Base-by-base conservation (phyloP, 768 basidiomycete genomes). In the Mycena leptocephala region DNA sequence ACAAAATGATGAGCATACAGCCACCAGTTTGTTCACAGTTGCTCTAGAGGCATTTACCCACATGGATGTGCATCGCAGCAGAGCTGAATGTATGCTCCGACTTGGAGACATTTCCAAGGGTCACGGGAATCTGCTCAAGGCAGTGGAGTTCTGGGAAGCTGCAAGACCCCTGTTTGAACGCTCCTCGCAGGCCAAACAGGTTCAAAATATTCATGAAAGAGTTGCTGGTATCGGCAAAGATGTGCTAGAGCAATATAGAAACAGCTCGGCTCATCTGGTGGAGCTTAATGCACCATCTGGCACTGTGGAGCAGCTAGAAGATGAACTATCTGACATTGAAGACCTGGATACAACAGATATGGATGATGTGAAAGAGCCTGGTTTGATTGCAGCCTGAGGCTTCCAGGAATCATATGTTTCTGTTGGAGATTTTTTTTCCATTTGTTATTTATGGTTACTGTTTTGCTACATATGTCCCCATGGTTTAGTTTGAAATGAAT, bases 61-160 rank as follows among this genome's bases (percentile, higher is more conserved):
- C 7, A 56, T 69, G 67, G 67, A 69, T 69, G 53, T 69, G 20
- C 67, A 69, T 30, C 53, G 16, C 5, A 56, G 67, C 20, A 39
- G 28, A 41, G 67, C 13, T 11, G 65, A 69, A 16, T 39, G 53
- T 13, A 69, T 56, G 53, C 35, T 28, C 9, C 26, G n/a, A 1
- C 51, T 69, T 9, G 67, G 35, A 8, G 26, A 69, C 18, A 28
- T 39, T 13, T n/a, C 3, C 7, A 24, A 10, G 10, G 11, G n/a
- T 0, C 46, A 24, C 10, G 32, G 65, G 14, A 33, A 66, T 14
- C 14, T 33, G 22, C 11, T 14, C 9, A 53, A 30, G 22, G 46
- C 48, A 3, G 33, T 35, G 5, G 48, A 51, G 20, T 18, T 48
- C 22, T 66, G 65, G 65, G 32, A 35, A 11, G 24, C 28, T 4